Conservation (phyloP, 768 basidiomycete genomes). For the Lactifluus piperatus region DNA sequence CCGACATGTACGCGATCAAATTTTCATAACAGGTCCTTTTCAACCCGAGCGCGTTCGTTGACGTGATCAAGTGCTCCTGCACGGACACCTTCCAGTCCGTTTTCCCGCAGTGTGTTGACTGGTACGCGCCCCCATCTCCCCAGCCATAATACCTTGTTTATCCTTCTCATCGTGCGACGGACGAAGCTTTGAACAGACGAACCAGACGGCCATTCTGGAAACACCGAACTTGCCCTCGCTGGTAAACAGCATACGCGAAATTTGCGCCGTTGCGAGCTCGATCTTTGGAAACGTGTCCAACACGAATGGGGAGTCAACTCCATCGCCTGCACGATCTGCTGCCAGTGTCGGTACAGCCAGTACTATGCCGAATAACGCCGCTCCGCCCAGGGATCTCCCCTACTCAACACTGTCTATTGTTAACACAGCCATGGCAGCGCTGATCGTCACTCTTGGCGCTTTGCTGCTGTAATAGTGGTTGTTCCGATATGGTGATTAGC, state of each 20-base stretch:
- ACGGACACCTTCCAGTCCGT: constrained; percentile 36
- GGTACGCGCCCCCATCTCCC: constrained; percentile 31
- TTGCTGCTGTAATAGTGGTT: neutral
- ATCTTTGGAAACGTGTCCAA: constrained; percentile 45
- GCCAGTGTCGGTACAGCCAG: constrained; percentile 8
- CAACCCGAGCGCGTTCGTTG: constrained; percentile 54
- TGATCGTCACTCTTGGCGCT: neutral
- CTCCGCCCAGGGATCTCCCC: neutral
- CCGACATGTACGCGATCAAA: neutral
- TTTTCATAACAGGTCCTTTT: constrained; percentile 42
- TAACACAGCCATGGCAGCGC: neutral
- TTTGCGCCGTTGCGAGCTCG: constrained; percentile 45
- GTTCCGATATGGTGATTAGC: neutral
- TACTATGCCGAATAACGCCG: neutral
- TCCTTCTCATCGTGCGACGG: neutral
- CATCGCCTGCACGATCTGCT: constrained; percentile 19
- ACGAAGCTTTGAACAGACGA: constrained; percentile 46
- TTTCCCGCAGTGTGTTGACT: constrained; percentile 62
- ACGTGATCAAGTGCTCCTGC: constrained; percentile 57
- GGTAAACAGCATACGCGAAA: constrained; percentile 39
- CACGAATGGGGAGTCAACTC: constrained; percentile 34
- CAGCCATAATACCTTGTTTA: neutral
- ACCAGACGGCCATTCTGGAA: constrained; percentile 44
- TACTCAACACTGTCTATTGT: neutral
- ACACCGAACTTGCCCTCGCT: constrained; percentile 39